Evolutionary conservation across 169 alveolate genomes (phyloP), one percentile per base, ranked within the genome.

Genomic region (Babesia sp.): DNA sequence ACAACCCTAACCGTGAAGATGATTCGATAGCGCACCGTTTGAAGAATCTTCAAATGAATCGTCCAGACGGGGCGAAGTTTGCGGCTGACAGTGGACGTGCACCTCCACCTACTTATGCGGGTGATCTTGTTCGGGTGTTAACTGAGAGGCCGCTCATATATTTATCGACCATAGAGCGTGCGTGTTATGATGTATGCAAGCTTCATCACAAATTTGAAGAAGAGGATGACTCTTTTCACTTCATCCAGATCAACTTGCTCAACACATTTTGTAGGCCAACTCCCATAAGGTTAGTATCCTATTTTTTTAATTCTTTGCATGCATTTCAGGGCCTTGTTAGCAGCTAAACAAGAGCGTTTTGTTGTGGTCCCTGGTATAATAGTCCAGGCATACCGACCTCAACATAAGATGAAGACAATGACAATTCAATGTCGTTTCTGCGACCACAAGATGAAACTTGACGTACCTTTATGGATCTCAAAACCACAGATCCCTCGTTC

Each of bases 291-390:
- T 85, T 58, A 2, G 78, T 37, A 20, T 11, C 5, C 0, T 2
- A 48, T 1, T n/a, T 1, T 24, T 24, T 11, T 0, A 46, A 0
- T 18, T 6, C 24, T 4, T 50, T 26, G 6, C 45, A 64, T 7
- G 20, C 26, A 26, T 11, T 33, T 4, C 33, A 74, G 85, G 48
- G 37, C 78, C n/a, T 42, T 87, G 50, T 61, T 87, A 41, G 87
- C 93, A 33, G 69, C 87, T 24, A 87, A 86, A 57, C 93, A 87
- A 85, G 98, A 96, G 75, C 85, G 96, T 70, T 84, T 96, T 71
- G 96, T 97, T 0, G 95, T 92, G 6, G 95, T 97, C 34, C 97
- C 98, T 37, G 99, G 99, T 1, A 96, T 97, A 46, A 93, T 97
- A 16, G 95, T 96, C 55, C 95, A 95, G 72, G 96, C 98, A n/a